Conservation (phyloP, 1,284 basidiomycete genomes). For the Chalciporus piperatoides region DNA sequence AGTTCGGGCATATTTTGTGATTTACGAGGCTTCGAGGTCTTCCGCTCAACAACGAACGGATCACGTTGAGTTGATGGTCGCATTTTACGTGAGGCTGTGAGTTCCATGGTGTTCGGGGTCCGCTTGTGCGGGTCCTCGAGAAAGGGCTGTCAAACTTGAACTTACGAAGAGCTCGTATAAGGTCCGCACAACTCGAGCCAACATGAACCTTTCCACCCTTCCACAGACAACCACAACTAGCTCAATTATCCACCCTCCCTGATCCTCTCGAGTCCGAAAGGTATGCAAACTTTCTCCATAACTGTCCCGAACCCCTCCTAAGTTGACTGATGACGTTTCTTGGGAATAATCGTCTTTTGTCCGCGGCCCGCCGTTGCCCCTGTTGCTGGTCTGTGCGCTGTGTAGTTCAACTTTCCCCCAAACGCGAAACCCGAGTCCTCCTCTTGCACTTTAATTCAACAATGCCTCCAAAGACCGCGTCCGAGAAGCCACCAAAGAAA, state of each 20-base stretch:
- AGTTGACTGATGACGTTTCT: constrained; percentile 1
- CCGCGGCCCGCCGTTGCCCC: constrained; percentile 25
- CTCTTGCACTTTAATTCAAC: constrained; percentile 7
- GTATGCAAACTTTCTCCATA: constrained; percentile 8
- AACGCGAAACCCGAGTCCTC: constrained; percentile 11
- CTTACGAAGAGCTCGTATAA: constrained; percentile 31
- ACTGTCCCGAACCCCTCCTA: not conserved
- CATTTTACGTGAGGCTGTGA: constrained; percentile 21
- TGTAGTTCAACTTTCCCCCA: constrained; percentile 12
- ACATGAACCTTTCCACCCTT: constrained; percentile 35
- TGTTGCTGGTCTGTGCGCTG: constrained; percentile 33
- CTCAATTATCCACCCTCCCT: constrained; percentile 8
- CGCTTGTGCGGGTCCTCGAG: constrained; percentile 20
- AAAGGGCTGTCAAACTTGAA: constrained; percentile 26
- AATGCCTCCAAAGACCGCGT: constrained; percentile 30
- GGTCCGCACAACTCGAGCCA: constrained; percentile 33
- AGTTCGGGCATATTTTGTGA: constrained; percentile 1
- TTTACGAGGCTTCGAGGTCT: constrained; percentile 1
- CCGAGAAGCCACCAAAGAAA: constrained; percentile 36
- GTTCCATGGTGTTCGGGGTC: constrained; percentile 32
- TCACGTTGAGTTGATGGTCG: not conserved
- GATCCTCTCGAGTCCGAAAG: constrained; percentile 8
- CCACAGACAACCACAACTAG: constrained; percentile 25
- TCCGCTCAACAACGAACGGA: not conserved
- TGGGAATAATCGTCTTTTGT: constrained; percentile 2